Conservation (phyloP, 2,329 filamentous ascomycete genomes). For the Colletotrichum plurivorum region DNA sequence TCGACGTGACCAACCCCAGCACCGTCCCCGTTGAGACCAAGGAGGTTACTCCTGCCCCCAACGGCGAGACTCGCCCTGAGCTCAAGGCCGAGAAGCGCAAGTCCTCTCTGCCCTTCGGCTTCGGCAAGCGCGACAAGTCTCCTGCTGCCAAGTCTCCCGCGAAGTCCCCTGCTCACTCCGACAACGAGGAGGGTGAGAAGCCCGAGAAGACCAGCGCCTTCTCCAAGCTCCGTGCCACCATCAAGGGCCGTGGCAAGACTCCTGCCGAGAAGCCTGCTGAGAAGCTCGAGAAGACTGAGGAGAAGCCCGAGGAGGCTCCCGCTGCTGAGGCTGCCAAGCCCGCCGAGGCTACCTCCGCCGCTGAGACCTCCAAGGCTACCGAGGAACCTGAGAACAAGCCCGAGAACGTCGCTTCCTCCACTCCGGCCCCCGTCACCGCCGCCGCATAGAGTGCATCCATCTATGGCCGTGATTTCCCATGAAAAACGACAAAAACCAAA, state of each 20-base stretch:
- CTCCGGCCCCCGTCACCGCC: slow-evolving; percentile 63
- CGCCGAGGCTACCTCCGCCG: slow-evolving; percentile 44
- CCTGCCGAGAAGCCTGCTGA: slow-evolving; percentile 57
- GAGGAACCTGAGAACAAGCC: slow-evolving; percentile 59
- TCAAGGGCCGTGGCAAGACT: slow-evolving; percentile 61
- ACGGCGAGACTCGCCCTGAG: slow-evolving; percentile 72
- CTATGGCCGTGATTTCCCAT: too few relatives aligned
- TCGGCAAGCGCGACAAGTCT: slow-evolving; percentile 69
- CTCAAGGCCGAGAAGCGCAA: slow-evolving; percentile 84
- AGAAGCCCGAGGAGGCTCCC: slow-evolving; percentile 46
- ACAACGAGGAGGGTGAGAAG: slow-evolving; percentile 73
- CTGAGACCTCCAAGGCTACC: slow-evolving; percentile 48
- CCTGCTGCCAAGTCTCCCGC: slow-evolving; percentile 64
- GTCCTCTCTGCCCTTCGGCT: slow-evolving; percentile 82
- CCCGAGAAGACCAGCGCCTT: slow-evolving; percentile 67
- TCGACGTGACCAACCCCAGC: slow-evolving; percentile 66
- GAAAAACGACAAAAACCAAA: slow-evolving; percentile 1
- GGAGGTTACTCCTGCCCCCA: slow-evolving; percentile 58
- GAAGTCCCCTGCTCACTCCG: slow-evolving; percentile 64
- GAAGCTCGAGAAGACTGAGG: slow-evolving; percentile 46
- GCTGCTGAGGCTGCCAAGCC: slow-evolving; percentile 48
- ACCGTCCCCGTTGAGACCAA: slow-evolving; percentile 63
- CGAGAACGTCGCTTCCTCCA: slow-evolving; percentile 55
- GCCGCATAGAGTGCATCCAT: slow-evolving; percentile 59
- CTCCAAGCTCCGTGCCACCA: slow-evolving; percentile 73